Percentiles rank a stretch among this genome's conserved stretches.
phyloP scores from a whole-genome alignment of 192 early-diverging fungal species.

The Linnemannia exigua region DNA sequence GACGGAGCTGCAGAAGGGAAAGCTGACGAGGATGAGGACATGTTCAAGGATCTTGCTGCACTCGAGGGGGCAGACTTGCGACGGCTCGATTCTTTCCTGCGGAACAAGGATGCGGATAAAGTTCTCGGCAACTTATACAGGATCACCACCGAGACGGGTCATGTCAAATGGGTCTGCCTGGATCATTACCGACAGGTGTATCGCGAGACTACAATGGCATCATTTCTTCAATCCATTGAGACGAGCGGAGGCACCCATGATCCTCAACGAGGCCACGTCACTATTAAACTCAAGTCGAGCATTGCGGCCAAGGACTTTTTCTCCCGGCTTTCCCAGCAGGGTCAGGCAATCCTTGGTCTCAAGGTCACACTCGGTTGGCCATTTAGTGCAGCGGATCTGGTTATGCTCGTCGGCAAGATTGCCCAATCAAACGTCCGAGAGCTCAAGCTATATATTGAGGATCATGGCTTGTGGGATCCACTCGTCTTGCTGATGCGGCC shows the following conservation, averaged over 20 bases:
- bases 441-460: too few species aligned
- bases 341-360: too few species aligned
- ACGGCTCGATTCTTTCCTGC: not conserved
- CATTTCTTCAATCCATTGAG: constrained; percentile 8
- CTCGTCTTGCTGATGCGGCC: too few species aligned
- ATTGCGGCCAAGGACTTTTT: constrained; percentile 2
- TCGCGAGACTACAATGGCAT: constrained; percentile 1
- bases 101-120: not conserved
- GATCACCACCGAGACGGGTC: constrained; percentile 10
- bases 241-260: not conserved
- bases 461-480: too few species aligned
- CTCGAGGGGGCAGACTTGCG: constrained; percentile 19
- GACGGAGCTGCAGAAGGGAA: too few species aligned
- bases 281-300: not conserved
- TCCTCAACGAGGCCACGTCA: constrained; percentile 5
- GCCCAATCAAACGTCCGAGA: too few species aligned
- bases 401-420: too few species aligned
- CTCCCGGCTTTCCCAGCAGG: too few species aligned
- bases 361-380: not conserved
- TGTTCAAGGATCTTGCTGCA: not conserved
- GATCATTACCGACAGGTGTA: constrained; percentile 12
- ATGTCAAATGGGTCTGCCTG: constrained; percentile 31
- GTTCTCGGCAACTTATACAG: constrained; percentile 20
- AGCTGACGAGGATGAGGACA: not conserved
- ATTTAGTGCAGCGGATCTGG: too few species aligned